Evolutionary conservation across 148 eudicot genomes (phyloP).

Genomic region (Rhododendron ferrugineum): DNA sequence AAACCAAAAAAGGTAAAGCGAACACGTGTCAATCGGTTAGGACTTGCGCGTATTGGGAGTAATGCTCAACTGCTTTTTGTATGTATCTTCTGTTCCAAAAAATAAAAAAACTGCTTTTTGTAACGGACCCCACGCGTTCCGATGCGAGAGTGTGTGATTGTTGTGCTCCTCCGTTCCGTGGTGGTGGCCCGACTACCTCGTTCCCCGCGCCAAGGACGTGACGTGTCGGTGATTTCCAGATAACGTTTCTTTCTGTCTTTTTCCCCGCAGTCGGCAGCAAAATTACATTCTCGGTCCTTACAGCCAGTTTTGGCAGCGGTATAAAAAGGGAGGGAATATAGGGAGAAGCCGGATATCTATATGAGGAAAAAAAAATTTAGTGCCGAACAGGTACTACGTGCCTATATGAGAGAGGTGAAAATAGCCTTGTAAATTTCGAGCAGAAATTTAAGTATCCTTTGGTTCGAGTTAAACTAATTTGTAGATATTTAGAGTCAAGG

Average conservation of each 20-base stretch:
- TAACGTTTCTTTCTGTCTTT: neutral
- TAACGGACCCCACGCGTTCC: neutral
- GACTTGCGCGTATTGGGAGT: neutral
- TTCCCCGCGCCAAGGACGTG: neutral
- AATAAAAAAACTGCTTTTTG: neutral
- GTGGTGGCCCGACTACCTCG: neutral
- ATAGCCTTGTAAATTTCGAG: no score
- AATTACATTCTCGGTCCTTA: no score
- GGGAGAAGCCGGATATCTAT: no score
- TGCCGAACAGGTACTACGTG: no score
- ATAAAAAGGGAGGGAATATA: no score
- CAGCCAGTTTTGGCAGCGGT: no score
- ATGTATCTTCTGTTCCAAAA: no score
- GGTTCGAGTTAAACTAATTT: no score
- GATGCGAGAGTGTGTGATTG: neutral
- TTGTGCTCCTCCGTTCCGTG: neutral
- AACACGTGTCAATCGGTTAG: neutral
- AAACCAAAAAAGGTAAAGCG: neutral
- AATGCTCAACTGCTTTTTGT: neutral
- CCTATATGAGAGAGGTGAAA: no score
- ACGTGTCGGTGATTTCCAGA: neutral
- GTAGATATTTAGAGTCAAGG: no score
- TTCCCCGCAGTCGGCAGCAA: neutral
- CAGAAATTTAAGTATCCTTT: no score
- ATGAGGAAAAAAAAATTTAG: no score